Conservation (phyloP, 1,284 basidiomycete genomes). For the Volvariella volvacea region DNA sequence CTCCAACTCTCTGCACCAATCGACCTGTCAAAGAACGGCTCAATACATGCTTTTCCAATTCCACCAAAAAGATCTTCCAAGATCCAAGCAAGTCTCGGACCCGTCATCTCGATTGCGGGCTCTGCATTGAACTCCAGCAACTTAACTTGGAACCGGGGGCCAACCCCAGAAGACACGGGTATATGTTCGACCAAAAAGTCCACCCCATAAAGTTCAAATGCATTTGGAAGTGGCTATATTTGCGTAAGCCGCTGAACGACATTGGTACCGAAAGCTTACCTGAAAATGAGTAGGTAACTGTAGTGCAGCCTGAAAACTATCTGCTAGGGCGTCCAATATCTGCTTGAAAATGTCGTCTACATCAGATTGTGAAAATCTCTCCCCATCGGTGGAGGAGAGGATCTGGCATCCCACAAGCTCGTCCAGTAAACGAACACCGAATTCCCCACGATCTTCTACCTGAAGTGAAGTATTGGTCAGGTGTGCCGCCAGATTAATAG, state of each 20-base stretch:
- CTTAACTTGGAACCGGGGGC: conserved; percentile 51
- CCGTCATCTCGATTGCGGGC: conserved; percentile 93
- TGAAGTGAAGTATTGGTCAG: conserved; percentile 97
- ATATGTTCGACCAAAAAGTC: conserved; percentile 79
- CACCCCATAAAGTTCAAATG: conserved; percentile 92
- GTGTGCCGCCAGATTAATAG: conserved; percentile 68
- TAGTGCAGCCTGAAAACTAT: conserved; percentile 82
- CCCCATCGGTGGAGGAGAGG: conserved; percentile 27
- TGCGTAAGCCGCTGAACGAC: not conserved
- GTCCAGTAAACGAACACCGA: conserved; percentile 66
- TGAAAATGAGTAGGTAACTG: conserved; percentile 87
- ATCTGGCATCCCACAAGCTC: conserved; percentile 67
- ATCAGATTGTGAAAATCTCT: conserved; percentile 33
- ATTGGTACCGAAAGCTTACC: conserved; percentile 31
- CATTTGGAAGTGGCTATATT: conserved; percentile 77
- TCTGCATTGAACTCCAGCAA: conserved; percentile 93
- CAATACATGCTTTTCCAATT: conserved; percentile 64
- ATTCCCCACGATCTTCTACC: conserved; percentile 50
- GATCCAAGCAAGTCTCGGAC: conserved; percentile 75
- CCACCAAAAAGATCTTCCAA: conserved; percentile 75
- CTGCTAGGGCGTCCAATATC: conserved; percentile 63
- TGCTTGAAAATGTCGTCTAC: conserved; percentile 53
- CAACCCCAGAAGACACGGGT: conserved; percentile 8
- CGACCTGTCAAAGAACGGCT: conserved; percentile 47
- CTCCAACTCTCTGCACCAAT: conserved; percentile 19